Evolutionary conservation across 352 stramenopile genomes (phyloP).

Genomic region (Globisporangium echinulatum): DNA sequence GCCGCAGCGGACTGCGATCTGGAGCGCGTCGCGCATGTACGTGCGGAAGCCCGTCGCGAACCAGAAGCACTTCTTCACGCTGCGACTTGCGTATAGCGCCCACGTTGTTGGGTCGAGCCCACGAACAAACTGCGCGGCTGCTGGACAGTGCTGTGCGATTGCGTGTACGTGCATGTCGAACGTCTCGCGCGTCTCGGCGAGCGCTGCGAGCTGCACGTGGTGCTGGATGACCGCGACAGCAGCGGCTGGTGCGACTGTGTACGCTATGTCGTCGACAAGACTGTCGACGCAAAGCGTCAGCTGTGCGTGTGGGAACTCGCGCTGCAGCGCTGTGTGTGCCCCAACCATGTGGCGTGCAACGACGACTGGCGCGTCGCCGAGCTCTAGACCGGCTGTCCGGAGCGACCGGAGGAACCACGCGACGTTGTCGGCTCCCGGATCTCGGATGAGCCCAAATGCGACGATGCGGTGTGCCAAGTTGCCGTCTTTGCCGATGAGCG

Average conservation of each 20-base stretch:
- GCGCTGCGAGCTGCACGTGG: constrained; percentile 38
- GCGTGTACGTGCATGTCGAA: constrained; percentile 4
- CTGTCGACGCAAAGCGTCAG: constrained; percentile 72
- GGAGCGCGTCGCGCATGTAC: constrained; percentile 49
- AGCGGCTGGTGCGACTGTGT: constrained; percentile 58
- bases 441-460: constrained; percentile 62
- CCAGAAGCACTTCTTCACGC: constrained; percentile 61
- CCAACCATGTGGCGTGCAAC: constrained; percentile 55
- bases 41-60: constrained; percentile 12
- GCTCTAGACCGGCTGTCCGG: constrained; percentile 38
- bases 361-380: constrained; percentile 51
- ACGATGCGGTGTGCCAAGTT: constrained; percentile 63
- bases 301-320: constrained; percentile 44
- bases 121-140: constrained; percentile 45
- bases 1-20: constrained; percentile 22
- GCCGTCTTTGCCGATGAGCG: constrained; percentile 62
- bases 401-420: constrained; percentile 65
- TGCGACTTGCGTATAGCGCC: constrained; percentile 59
- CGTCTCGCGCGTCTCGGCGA: constrained; percentile 25
- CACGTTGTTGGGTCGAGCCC: constrained; percentile 61
- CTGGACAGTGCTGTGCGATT: neutral
- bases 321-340: constrained; percentile 43
- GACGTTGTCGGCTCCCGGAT: constrained; percentile 59
- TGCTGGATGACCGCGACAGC: constrained; percentile 46
- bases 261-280: constrained; percentile 54